Percentiles rank a stretch among this genome's conserved stretches.
phyloP scores from a whole-genome alignment of 768 basidiomycete species.

The Xerocomellus chrysenteron region DNA sequence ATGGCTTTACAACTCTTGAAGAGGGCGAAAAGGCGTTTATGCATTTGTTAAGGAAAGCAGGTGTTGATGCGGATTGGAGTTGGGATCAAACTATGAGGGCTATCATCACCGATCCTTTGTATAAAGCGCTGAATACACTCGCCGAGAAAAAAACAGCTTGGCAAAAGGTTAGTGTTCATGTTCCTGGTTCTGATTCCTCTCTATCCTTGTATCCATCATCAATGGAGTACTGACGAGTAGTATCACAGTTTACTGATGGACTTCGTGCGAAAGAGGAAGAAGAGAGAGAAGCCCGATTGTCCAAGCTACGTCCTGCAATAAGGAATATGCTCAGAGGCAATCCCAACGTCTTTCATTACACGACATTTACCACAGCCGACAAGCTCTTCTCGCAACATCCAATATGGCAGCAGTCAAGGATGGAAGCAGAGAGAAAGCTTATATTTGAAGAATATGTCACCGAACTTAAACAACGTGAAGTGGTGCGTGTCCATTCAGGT shows the following conservation, averaged over 20 bases:
- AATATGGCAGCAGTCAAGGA: constrained; percentile 85
- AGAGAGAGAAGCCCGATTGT: constrained; percentile 78
- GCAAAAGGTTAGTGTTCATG: constrained; percentile 68
- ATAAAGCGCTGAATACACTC: constrained; percentile 89
- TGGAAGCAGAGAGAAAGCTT: constrained; percentile 81
- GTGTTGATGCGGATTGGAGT: constrained; percentile 89
- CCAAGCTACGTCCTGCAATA: constrained; percentile 83
- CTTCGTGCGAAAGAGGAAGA: constrained; percentile 82
- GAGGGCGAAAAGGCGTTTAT: constrained; percentile 95
- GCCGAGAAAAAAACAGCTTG: constrained; percentile 94
- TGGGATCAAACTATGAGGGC: constrained; percentile 99
- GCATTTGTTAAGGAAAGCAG: constrained; percentile 84
- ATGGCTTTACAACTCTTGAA: constrained; percentile 81
- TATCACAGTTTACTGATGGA: constrained; percentile 62
- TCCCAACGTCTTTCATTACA: constrained; percentile 87
- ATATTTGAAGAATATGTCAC: constrained; percentile 91
- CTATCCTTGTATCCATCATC: not conserved
- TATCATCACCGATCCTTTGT: constrained; percentile 96
- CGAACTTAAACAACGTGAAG: constrained; percentile 85
- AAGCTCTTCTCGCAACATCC: constrained; percentile 83
- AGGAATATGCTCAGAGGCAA: constrained; percentile 85
- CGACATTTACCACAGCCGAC: constrained; percentile 88
- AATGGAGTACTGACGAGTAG: constrained; percentile 6
- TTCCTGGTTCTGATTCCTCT: not conserved
- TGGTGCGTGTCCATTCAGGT: constrained; percentile 51